A percentile compares a stretch with the other conserved stretches of the same genome.
Conservation (phyloP, 2,329 filamentous ascomycete genomes). For the Aspergillus cejpii region DNA sequence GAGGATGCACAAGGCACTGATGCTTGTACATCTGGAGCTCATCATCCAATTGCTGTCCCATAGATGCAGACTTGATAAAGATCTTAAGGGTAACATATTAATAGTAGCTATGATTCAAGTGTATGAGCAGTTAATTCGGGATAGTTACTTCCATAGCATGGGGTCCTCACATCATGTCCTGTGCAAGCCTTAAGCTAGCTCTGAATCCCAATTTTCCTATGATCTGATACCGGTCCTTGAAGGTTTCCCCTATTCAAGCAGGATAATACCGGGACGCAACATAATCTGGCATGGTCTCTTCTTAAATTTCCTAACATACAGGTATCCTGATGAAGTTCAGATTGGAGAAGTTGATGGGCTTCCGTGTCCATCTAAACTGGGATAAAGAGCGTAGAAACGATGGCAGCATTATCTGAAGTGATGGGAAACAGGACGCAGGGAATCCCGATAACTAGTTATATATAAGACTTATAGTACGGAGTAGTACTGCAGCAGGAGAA, state of each 20-base stretch:
- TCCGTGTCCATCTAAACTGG: constrained; percentile 23
- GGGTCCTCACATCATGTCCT: constrained; percentile 27
- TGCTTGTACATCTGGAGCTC: constrained; percentile 43
- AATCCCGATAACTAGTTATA: too few species aligned
- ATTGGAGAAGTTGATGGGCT: constrained; percentile 30
- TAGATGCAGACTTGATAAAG: constrained; percentile 23
- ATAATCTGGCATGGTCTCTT: constrained; percentile 29
- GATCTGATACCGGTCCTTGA: constrained; percentile 29
- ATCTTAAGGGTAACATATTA: constrained; percentile 30
- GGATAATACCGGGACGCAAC: constrained; percentile 26
- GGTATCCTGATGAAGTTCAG: constrained; percentile 23
- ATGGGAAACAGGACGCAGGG: too few species aligned
- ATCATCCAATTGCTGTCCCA: constrained; percentile 28
- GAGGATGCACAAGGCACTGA: constrained; percentile 36
- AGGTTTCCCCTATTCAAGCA: constrained; percentile 25
- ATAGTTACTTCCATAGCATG: neutral
- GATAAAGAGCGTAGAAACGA: constrained; percentile 22
- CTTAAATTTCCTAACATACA: constrained; percentile 24
- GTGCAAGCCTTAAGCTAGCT: constrained; percentile 33
- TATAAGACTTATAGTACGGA: too few species aligned
- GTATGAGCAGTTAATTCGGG: neutral
- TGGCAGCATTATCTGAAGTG: neutral
- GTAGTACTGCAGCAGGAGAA: too few species aligned
- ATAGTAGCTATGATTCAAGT: constrained; percentile 13
- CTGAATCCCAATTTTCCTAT: constrained; percentile 36